phyloP scores from a whole-genome alignment of 495 filamentous ascomycete species.

The Durotheca rogersii region DNA sequence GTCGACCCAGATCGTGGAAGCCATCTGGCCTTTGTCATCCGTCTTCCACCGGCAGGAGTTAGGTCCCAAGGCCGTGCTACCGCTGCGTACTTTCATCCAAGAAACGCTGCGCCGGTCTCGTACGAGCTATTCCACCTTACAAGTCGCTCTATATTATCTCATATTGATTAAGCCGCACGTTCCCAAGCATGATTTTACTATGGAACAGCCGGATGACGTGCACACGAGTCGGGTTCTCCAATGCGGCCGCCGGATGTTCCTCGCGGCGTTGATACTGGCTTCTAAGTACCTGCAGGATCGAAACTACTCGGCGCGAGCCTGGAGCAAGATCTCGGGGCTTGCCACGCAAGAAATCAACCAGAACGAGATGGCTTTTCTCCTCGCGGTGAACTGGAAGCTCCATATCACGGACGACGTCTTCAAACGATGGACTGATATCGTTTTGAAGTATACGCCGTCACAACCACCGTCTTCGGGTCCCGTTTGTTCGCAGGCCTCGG shows the following conservation, averaged over 20 bases:
- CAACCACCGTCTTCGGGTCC: constrained; percentile 60
- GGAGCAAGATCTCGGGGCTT: constrained; percentile 97
- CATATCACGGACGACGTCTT: constrained; percentile 88
- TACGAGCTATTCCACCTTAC: constrained; percentile 94
- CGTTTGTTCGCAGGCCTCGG: constrained; percentile 40
- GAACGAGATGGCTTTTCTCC: constrained; percentile 91
- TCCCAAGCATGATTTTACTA: constrained; percentile 76
- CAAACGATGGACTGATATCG: constrained; percentile 89
- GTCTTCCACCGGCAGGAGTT: constrained; percentile 57
- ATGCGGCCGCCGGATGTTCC: constrained; percentile 96
- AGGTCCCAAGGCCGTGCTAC: constrained; percentile 71
- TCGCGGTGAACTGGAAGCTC: constrained; percentile 88
- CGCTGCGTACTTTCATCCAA: constrained; percentile 92
- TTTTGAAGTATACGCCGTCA: constrained; percentile 77
- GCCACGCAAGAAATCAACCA: constrained; percentile 90
- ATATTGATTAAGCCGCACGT: constrained; percentile 91
- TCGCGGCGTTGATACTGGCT: constrained; percentile 86
- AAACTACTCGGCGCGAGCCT: constrained; percentile 94
- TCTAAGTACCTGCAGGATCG: constrained; percentile 98
- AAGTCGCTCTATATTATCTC: constrained; percentile 95
- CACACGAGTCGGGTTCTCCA: constrained; percentile 78
- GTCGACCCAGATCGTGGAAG: constrained; percentile 94
- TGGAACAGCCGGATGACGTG: constrained; percentile 78
- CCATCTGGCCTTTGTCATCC: constrained; percentile 86
- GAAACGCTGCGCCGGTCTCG: constrained; percentile 92